These are phyloP conservation scores for Pseudopyrenochaeta lycopersici DNA, from an alignment of 2,329 filamentous ascomycete species.

Conservation along the genomic window DNA sequence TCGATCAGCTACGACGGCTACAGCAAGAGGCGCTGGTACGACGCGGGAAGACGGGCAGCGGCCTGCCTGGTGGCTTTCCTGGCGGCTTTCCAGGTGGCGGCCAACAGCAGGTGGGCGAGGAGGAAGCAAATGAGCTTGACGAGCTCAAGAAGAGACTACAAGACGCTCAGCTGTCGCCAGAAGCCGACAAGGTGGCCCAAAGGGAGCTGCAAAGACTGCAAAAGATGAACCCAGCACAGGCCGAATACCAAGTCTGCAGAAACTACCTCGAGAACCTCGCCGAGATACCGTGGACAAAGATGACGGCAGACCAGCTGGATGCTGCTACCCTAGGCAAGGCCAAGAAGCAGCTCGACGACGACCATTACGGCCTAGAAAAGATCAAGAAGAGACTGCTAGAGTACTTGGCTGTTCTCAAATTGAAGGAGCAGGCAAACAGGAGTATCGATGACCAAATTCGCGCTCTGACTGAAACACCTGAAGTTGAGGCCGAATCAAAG, in stretches of 20 bases:
- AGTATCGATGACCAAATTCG: conserved; percentile 81
- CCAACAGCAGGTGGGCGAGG: conserved; percentile 65
- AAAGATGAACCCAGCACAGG: conserved; percentile 96
- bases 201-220: conserved; percentile 86
- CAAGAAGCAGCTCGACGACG: conserved; percentile 89
- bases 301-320: conserved; percentile 86
- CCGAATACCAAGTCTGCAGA: conserved; percentile 91
- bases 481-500: conserved; percentile 47
- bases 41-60: conserved; percentile 41
- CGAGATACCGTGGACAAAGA: conserved; percentile 90
- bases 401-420: conserved; percentile 92
- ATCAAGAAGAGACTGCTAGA: conserved; percentile 97
- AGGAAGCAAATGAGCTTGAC: conserved; percentile 88
- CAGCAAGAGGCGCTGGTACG: conserved; percentile 54
- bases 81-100: conserved; percentile 54
- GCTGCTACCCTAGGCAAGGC: conserved; percentile 80
- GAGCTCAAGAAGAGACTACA: conserved; percentile 90
- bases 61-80: conserved; percentile 49
- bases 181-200: conserved; percentile 90
- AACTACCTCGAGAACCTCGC: conserved; percentile 94
- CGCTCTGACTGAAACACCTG: conserved; percentile 57
- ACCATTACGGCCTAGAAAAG: conserved; percentile 95
- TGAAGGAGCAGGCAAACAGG: conserved; percentile 91
- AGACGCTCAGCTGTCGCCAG: conserved; percentile 79
- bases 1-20: conserved; percentile 54